Percentiles rank a stretch among this genome's conserved stretches.
phyloP scores from a whole-genome alignment of 1,284 basidiomycete genomes.

The Rhodotorula sp. region DNA sequence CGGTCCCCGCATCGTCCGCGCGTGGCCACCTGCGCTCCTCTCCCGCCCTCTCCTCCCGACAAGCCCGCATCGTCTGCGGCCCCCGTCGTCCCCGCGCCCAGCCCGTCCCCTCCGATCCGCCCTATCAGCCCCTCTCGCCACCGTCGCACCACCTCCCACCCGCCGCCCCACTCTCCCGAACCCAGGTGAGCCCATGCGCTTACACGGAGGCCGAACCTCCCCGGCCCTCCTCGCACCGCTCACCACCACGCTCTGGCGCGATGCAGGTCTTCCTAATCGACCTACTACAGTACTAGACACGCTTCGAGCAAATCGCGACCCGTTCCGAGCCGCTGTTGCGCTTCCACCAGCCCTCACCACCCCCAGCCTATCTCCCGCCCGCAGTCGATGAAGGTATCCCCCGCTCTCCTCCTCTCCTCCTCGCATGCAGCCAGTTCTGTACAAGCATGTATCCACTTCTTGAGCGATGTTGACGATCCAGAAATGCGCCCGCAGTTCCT shows the following conservation, averaged over 20 bases:
- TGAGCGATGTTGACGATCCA: neutral
- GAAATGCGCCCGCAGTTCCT: constrained; percentile 40
- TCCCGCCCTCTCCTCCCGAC: neutral
- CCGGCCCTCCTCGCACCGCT: neutral
- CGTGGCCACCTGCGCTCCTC: constrained; percentile 2
- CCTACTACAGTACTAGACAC: neutral
- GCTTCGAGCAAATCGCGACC: neutral
- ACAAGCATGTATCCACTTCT: neutral
- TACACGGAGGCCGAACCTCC: neutral
- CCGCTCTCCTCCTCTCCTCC: neutral
- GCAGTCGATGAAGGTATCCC: constrained; percentile 10
- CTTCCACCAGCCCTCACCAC: neutral
- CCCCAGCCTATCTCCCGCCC: neutral
- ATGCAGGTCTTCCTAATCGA: too few relatives aligned
- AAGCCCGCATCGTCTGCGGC: neutral
- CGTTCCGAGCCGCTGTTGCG: neutral
- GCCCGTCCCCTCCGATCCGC: neutral
- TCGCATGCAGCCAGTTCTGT: too few relatives aligned
- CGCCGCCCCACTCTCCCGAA: neutral
- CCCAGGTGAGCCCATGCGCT: constrained; percentile 3
- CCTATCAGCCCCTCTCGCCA: neutral
- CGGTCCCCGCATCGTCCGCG: constrained; percentile 14
- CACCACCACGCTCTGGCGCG: neutral
- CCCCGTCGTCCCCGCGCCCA: neutral
- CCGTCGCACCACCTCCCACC: neutral